Evolutionary conservation across 345 rosid genomes (phyloP).

Genomic region (Hibiscus tridactylites): DNA sequence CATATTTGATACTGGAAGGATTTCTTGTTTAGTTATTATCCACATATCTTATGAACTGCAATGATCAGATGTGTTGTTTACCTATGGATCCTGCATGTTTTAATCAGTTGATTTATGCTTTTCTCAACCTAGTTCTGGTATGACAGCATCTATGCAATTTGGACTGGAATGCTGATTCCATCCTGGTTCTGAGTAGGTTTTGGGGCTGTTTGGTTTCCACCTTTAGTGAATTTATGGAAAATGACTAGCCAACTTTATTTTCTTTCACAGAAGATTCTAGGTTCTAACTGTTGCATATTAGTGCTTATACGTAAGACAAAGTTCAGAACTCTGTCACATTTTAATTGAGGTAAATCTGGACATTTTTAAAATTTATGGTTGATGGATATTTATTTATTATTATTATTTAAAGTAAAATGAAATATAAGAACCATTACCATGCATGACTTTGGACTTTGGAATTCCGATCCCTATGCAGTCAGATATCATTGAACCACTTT

Average conservation of each 20-base stretch:
- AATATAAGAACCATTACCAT: not conserved
- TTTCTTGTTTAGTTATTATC: not conserved
- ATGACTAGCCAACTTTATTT: not conserved
- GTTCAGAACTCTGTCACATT: not conserved
- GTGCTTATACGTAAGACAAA: not conserved
- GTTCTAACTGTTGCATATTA: not conserved
- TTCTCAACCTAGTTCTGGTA: not conserved
- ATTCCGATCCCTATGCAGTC: not conserved
- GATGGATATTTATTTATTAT: not conserved
- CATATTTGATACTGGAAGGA: not conserved
- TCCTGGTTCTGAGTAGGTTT: not conserved
- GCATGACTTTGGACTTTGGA: not conserved
- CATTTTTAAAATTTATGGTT: not conserved
- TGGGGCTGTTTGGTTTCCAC: not conserved
- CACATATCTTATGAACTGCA: not conserved
- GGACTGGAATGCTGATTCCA: not conserved
- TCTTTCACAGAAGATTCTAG: not conserved
- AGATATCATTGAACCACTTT: not conserved
- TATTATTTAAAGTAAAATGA: not conserved
- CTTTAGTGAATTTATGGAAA: not conserved
- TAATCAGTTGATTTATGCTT: not conserved
- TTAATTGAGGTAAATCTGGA: not conserved
- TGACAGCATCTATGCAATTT: not conserved
- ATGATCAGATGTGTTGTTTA: not conserved
- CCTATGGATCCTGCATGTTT: not conserved